phyloP scores from a whole-genome alignment of 139 green algal genomes.

The Auxenochlorella protothecoides region DNA sequence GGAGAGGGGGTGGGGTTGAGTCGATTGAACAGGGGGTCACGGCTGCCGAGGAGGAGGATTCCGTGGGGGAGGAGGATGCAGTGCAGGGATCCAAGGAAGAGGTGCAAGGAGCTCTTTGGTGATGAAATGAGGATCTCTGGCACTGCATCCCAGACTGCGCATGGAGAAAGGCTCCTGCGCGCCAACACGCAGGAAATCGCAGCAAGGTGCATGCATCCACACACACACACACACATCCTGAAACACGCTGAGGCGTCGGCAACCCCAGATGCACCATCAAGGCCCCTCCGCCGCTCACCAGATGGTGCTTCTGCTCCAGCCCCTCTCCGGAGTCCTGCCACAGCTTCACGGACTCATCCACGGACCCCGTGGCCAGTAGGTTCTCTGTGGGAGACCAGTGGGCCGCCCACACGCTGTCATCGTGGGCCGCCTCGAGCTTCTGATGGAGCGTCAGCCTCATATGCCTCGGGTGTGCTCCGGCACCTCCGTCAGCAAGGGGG shows the following conservation, averaged over 20 bases:
- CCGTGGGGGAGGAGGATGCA: background rate
- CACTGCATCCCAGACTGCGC: no score
- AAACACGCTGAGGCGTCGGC: background rate
- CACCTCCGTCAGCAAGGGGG: background rate
- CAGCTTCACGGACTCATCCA: constrained; percentile 73
- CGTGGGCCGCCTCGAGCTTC: constrained; percentile 54
- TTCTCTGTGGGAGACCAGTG: constrained; percentile 47
- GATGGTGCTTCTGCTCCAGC: constrained; percentile 28
- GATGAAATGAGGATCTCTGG: no score
- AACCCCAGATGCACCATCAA: background rate
- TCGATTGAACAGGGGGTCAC: no score
- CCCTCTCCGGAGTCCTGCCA: constrained; percentile 39
- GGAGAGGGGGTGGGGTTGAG: background rate
- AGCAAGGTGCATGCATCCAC: background rate
- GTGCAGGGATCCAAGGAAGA: background rate
- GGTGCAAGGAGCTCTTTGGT: no score
- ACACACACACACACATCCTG: background rate
- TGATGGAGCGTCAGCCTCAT: constrained; percentile 42
- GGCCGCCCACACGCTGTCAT: constrained; percentile 68
- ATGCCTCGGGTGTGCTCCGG: background rate
- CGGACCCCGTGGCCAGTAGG: constrained; percentile 60
- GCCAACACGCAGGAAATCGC: background rate
- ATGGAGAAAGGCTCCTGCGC: background rate
- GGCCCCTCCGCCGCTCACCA: constrained; percentile 7
- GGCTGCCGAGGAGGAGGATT: no score